Evolutionary conservation across 108 stramenopile species (phyloP), one percentile per base, ranked within the genome.

Genomic region (Bacterosira constricta): DNA sequence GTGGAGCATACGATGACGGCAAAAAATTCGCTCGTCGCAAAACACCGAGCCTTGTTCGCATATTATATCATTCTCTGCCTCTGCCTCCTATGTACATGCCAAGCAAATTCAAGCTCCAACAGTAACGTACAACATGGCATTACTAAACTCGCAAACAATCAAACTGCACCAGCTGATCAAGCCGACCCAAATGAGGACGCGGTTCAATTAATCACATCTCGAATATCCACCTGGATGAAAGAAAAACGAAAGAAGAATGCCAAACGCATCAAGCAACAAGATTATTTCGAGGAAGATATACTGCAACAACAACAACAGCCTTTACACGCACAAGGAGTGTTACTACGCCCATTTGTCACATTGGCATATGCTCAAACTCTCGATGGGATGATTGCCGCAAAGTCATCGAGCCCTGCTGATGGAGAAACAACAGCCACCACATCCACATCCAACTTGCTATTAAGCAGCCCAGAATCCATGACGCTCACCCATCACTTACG

Each of bases 321-420:
- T 51, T 38, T 39, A 30, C 26, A 34, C n/a, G 55, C 30, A 12
- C 18, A 9, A 27, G 36, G 23, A 45, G n/a, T 60, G 13, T 12
- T 42, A 12, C 38, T 21, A 15, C 79, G 76, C 21, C 88, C 91
- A 6, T 90, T 86, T 63, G 85, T 93, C 29, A 90, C 88, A 13
- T 62, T 90, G 38, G 52, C 89, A 21, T 93, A 80, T 50, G 92
- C 92, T 21, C 92, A 93, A 69, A 87, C 84, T 35, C 52, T 93
- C 25, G 89, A 93, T 66, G 89, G 88, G 8, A 90, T 85, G 69
- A 83, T 93, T 50, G 91, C 89, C 1, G 46, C 81, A 0, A 74
- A 55, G 61, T 18, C 78, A 17, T 58, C 36, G 13, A 44, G 39
- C 38, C 18, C 49, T 51, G 11, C 47, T 0, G 23, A 51, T 10